These are phyloP conservation scores for Rhizopogon roseolus DNA, from an alignment of 768 basidiomycete species.

Conservation along the genomic window DNA sequence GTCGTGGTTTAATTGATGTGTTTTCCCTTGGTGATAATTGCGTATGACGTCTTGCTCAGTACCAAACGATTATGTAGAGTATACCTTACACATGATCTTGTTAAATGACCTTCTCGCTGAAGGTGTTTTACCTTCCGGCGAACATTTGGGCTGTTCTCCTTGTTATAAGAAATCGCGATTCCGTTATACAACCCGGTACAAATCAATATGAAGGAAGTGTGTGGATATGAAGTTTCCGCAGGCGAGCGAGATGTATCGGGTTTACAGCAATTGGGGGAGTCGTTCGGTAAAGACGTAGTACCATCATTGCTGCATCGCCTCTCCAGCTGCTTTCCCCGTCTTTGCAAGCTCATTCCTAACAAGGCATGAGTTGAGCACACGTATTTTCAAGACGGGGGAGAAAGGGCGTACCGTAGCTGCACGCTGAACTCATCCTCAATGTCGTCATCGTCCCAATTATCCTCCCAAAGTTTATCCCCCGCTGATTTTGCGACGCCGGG, in stretches of 20 bases:
- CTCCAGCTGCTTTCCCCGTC: conserved; percentile 35
- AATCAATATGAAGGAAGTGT: neutral
- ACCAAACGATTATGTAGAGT: neutral
- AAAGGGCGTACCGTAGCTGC: conserved; percentile 75
- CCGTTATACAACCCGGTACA: no score
- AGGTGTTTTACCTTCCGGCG: neutral
- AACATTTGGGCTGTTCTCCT: neutral
- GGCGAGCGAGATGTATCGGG: neutral
- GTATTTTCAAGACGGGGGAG: neutral
- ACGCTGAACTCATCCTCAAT: conserved; percentile 96
- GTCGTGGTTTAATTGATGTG: conserved; percentile 5
- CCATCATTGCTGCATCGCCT: conserved; percentile 52
- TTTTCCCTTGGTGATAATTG: neutral
- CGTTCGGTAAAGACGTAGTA: neutral
- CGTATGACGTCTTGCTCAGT: neutral
- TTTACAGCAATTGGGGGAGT: neutral
- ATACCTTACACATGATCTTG: no score
- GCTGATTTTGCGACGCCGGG: conserved; percentile 75
- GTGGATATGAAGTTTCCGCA: neutral
- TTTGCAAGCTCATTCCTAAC: conserved; percentile 62
- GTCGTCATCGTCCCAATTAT: conserved; percentile 99
- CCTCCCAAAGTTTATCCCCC: conserved; percentile 96
- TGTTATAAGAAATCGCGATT: no score
- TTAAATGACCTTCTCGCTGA: no score
- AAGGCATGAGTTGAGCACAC: neutral